A percentile compares a stretch with the other conserved stretches of the same genome.
Evolutionary conservation across 2,329 filamentous ascomycete species (phyloP).

Genomic region (Achaetomium macrosporum): DNA sequence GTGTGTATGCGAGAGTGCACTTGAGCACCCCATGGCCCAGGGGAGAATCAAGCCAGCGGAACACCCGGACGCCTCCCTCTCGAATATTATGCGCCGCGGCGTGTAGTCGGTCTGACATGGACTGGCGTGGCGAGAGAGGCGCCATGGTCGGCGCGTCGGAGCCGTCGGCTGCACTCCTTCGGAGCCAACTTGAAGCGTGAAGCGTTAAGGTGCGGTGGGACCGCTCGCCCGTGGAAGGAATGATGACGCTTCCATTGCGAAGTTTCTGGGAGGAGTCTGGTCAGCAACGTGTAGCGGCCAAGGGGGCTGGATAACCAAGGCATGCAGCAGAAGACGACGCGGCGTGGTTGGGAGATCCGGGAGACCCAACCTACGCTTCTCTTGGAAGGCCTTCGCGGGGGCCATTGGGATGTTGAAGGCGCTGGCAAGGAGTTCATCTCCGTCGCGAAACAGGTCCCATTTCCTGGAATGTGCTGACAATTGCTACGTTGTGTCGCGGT

Average conservation of each 20-base stretch:
- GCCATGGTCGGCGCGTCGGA: conserved; percentile 31
- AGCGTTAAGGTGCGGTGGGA: conserved; percentile 75
- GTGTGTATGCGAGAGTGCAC: conserved; percentile 81
- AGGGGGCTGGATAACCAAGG: too few relatives aligned
- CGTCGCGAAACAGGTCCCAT: conserved; percentile 6
- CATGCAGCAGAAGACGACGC: too few relatives aligned
- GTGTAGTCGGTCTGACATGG: conserved; percentile 32
- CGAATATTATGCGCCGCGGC: conserved; percentile 35
- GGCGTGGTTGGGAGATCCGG: not conserved
- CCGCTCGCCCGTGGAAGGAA: conserved; percentile 80
- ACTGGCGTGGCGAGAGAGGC: conserved; percentile 33
- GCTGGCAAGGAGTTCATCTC: conserved; percentile 35
- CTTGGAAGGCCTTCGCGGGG: conserved; percentile 40
- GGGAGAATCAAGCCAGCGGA: conserved; percentile 62
- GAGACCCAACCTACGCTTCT: conserved; percentile 36
- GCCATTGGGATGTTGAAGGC: conserved; percentile 36
- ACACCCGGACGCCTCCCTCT: conserved; percentile 36
- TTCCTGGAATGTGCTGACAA: not conserved
- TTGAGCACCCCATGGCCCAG: conserved; percentile 78
- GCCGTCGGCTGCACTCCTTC: conserved; percentile 19
- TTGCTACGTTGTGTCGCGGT: not conserved
- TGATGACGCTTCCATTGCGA: conserved; percentile 78
- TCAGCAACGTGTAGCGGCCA: not conserved
- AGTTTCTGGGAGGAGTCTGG: conserved; percentile 50
- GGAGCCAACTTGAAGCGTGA: conserved; percentile 35